phyloP scores from a whole-genome alignment of 2,329 filamentous ascomycete genomes.

The Lachnellula suecica region DNA sequence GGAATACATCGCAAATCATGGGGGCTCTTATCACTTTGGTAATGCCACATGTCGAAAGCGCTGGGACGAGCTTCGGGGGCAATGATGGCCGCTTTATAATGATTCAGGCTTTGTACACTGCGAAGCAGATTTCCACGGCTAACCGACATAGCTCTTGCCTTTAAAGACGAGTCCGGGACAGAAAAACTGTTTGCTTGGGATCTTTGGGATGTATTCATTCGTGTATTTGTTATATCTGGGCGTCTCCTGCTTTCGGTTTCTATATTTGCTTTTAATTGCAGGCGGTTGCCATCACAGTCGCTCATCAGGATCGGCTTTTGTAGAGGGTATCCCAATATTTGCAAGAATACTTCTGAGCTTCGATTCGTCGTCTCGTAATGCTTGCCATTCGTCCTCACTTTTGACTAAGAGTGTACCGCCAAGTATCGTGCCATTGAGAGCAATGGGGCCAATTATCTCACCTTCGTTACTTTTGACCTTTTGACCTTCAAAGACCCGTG shows the following conservation, averaged over 20 bases:
- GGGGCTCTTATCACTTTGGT: slow-evolving; percentile 59
- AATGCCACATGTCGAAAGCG: slow-evolving; percentile 58
- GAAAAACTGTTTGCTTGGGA: too few species aligned
- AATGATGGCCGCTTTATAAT: background rate
- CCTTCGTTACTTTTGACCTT: slow-evolving; percentile 19
- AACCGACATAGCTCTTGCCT: too few species aligned
- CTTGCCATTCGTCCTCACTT: slow-evolving; percentile 56
- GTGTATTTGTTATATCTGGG: background rate
- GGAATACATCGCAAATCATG: slow-evolving; percentile 49
- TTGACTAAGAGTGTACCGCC: slow-evolving; percentile 65
- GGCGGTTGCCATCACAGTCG: background rate
- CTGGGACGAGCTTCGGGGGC: slow-evolving; percentile 44
- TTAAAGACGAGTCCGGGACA: too few species aligned
- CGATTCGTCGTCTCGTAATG: slow-evolving; percentile 41
- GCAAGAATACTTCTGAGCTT: slow-evolving; percentile 41
- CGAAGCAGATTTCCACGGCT: too few species aligned
- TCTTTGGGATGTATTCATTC: background rate
- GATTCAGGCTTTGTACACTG: too few species aligned
- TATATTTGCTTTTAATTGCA: background rate
- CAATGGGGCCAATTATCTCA: slow-evolving; percentile 28
- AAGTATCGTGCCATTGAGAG: slow-evolving; percentile 62
- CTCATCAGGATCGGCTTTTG: slow-evolving; percentile 2
- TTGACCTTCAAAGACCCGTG: slow-evolving; percentile 52
- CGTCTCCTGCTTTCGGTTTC: background rate
- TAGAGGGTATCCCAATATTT: slow-evolving; percentile 25